These are phyloP conservation scores for Irpex rosettiformis DNA, from an alignment of 1,284 basidiomycete species.

Conservation along the genomic window DNA sequence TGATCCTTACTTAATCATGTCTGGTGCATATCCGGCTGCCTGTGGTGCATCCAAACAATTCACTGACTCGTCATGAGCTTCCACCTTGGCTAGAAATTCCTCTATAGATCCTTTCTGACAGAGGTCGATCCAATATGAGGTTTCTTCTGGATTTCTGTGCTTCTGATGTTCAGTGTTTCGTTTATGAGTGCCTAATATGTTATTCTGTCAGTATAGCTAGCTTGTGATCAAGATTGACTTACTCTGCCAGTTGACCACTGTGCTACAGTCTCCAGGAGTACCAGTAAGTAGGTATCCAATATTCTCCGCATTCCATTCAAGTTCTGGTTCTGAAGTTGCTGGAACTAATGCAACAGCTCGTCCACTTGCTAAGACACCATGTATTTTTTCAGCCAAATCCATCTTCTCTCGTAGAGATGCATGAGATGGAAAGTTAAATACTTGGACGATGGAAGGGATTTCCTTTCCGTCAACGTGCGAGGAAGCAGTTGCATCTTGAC, in stretches of 20 bases:
- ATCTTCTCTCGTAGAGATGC: neutral
- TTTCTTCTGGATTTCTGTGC: neutral
- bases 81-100: neutral
- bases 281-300: neutral
- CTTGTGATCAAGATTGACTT: neutral
- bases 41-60: neutral
- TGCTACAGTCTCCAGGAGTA: neutral
- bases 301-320: neutral
- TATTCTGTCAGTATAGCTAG: neutral
- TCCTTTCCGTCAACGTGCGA: neutral
- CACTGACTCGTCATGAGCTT: neutral
- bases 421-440: neutral
- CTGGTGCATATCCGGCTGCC: neutral
- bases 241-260: neutral
- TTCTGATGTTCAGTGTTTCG: neutral
- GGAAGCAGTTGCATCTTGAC: neutral
- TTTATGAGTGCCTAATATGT: neutral
- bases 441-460: neutral
- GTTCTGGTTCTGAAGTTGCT: neutral
- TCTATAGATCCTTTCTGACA: neutral
- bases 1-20: neutral
- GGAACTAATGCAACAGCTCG: neutral
- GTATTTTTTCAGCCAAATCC: neutral
- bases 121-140: neutral
- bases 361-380: neutral